Evolutionary conservation across 305 asterid species (phyloP), one percentile per base, ranked within the genome.

Genomic region (Ilex paraguariensis): DNA sequence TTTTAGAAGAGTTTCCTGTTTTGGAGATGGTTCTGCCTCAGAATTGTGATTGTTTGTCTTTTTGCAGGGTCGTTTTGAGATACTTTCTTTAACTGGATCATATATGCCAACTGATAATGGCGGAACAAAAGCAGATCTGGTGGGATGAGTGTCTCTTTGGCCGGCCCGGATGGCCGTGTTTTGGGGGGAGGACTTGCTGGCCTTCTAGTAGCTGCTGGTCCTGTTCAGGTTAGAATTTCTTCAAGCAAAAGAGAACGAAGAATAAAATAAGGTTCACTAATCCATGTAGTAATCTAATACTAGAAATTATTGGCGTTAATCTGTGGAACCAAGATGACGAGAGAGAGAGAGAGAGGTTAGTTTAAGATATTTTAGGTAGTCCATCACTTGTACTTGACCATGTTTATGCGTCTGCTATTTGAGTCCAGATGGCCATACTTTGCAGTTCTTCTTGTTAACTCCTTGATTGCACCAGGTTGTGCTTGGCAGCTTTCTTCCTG

Each of bases 91-190:
- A 58, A 78, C 84, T 2, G 96, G 98, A 59, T 85, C 94, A 31
- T 90, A 85, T 67, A 81, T 84, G 57, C 57, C 57, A 3, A 15
- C 57, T 54, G 83, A 92, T 75, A 77, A 80, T 39, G 96, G 97
- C 49, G 61, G 81, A 59, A 76, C 97, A 15, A 87, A 75, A 80
- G 94, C 75, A 80, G 94, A 78, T 85, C 96, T 16, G 98, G 98
- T 53, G 98, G 98, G 60, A 66, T 92, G 88, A 87, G 96, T 45
- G 90, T 92, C 68, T 84, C 88, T 60, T 80, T 92, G 53, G 96
- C 96, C 5, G 91, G 95, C 66, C 92, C 97, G 10, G 96, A 92
- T 73, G 97, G 98, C 49, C 98, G 88, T 31, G 97, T 92, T 56
- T 71, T 92, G 36, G 98, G 98, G 5, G 97, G 42, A 71, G 98